phyloP scores from a whole-genome alignment of 352 stramenopile species.

The Bremia lactucae region DNA sequence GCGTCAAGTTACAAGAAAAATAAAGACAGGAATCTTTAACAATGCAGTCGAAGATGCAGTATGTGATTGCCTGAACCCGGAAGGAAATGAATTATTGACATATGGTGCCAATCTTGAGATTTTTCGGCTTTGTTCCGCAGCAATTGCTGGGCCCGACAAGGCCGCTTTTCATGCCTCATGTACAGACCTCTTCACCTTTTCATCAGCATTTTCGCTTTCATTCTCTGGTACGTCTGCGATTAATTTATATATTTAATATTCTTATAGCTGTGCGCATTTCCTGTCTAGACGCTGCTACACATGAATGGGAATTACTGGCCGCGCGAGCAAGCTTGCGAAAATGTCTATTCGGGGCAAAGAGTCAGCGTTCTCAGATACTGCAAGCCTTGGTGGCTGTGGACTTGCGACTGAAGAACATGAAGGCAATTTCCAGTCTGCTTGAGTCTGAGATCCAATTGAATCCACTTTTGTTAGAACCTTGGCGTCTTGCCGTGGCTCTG shows the following conservation, averaged over 20 bases:
- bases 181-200: constrained; percentile 19
- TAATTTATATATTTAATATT: not conserved
- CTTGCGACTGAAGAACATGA: constrained; percentile 30
- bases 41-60: constrained; percentile 25
- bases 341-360: constrained; percentile 22
- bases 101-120: constrained; percentile 23
- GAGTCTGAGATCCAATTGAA: constrained; percentile 22
- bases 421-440: constrained; percentile 26
- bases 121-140: constrained; percentile 27
- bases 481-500: constrained; percentile 35
- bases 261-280: not conserved
- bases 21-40: constrained; percentile 13
- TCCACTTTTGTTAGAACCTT: constrained; percentile 31
- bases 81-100: constrained; percentile 21
- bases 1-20: constrained; percentile 14
- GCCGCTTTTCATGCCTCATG: constrained; percentile 25
- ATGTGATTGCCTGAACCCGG: constrained; percentile 33
- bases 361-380: constrained; percentile 21
- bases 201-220: constrained; percentile 29
- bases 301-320: constrained; percentile 41
- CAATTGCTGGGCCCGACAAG: constrained; percentile 20
- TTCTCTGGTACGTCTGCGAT: constrained; percentile 29
- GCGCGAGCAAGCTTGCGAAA: constrained; percentile 26
- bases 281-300: constrained; percentile 20
- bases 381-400: constrained; percentile 33